Evolutionary conservation across 2,329 filamentous ascomycete species (phyloP).

Genomic region (Diaporthe citrichinensis): DNA sequence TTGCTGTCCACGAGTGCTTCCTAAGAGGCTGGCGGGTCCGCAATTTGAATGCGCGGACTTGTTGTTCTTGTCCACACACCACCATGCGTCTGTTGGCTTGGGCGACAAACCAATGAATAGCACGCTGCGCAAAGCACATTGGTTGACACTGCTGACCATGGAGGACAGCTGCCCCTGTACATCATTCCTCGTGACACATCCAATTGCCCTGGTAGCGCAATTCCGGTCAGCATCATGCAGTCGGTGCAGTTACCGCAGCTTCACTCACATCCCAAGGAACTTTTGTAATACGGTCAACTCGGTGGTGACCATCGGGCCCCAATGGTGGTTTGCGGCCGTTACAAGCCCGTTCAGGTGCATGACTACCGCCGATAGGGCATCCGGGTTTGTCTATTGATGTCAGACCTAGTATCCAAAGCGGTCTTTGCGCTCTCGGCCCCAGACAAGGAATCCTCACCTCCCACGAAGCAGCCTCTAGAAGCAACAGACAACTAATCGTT

Average conservation of each 20-base stretch:
- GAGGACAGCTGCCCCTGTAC: constrained; percentile 1
- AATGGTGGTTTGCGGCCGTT: constrained; percentile 7
- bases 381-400: not conserved
- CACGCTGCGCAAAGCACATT: not conserved
- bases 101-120: constrained; percentile 24
- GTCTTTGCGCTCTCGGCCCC: not conserved
- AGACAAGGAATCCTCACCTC: constrained; percentile 9
- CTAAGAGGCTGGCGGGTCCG: not conserved
- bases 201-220: constrained; percentile 1
- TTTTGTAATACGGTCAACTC: constrained; percentile 17
- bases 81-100: constrained; percentile 29
- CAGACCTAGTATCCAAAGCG: not conserved
- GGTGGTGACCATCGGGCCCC: not conserved
- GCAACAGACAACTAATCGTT: constrained; percentile 59
- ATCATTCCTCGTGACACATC: constrained; percentile 6
- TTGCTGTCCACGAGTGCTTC: not conserved
- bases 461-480: constrained; percentile 56
- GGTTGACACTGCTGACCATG: not conserved
- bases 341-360: constrained; percentile 33
- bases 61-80: constrained; percentile 1
- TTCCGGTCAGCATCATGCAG: constrained; percentile 7
- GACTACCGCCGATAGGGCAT: constrained; percentile 22
- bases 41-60: constrained; percentile 2
- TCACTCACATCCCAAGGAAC: constrained; percentile 20
- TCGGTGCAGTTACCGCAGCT: not conserved